Base-by-base conservation (phyloP, 495 filamentous ascomycete genomes). In the Talaromyces liani region DNA sequence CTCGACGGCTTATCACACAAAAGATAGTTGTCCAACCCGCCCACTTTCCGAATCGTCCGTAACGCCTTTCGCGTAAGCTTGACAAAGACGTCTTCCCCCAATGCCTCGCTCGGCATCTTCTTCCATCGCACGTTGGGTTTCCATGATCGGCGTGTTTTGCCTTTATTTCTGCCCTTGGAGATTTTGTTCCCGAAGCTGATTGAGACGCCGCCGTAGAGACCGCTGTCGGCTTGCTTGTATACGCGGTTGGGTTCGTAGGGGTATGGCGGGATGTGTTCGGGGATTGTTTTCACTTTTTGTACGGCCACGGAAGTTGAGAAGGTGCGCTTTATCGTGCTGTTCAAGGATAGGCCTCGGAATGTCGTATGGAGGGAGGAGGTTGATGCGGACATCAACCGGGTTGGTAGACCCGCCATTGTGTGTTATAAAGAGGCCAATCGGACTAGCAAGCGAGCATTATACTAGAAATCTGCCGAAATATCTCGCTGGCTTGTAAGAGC, bases 101-200 rank as follows among this genome's bases (percentile, higher is more conserved):
- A 80, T 0, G 84, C 79, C 1, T 86, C 80, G 29, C 85, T 89
- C 76, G 82, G 94, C 18, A 98, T 75, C 55, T 86, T 84, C 79
- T 93, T 92, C 31, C 76, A 77, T 49, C 91, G 85, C 16, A 97
- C 87, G 74, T 98, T 98, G 34, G 92, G 92, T 61, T 87, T 84
- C 95, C 95, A 98, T 47, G 73, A 72, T 58, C 93, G 88, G 45
- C 91, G 86, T 45, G 92, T 91, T 73, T 97, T 97, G 78, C 86
- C 86, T 69, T 90, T 82, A 76, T 90, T 85, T 58, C 81, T 79
- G 56, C 79, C 79, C 66, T 85, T 75, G 27, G 91, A 91, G 54
- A 97, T 91, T 65, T 87, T 89, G 85, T 98, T 97, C 71, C 94
- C 94, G 82, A 91, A 94, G 63, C 87, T 91, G 77, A 94, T 92